A percentile compares a stretch with the other conserved stretches of the same genome.
Conservation (phyloP, 2,329 filamentous ascomycete species). For the Fusarium sp. region DNA sequence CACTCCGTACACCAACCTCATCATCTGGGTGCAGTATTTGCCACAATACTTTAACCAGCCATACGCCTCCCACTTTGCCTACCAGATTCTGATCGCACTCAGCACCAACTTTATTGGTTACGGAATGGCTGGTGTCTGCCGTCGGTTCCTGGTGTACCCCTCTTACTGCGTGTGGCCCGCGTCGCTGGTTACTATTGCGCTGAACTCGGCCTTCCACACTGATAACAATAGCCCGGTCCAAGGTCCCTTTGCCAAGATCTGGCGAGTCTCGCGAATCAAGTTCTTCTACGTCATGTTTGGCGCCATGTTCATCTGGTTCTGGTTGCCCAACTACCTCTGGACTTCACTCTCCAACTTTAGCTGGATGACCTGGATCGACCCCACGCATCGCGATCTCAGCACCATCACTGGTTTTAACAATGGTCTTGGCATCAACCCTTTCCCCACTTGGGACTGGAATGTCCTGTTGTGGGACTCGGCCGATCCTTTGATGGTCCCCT, state of each 20-base stretch:
- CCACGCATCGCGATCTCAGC: constrained; percentile 51
- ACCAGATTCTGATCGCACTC: constrained; percentile 61
- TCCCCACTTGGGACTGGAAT: constrained; percentile 58
- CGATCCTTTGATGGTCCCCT: constrained; percentile 53
- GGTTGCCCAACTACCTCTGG: constrained; percentile 65
- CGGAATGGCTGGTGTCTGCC: constrained; percentile 61
- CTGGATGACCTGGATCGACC: constrained; percentile 66
- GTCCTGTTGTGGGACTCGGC: constrained; percentile 51
- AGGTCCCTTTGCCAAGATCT: constrained; percentile 47
- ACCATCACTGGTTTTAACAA: constrained; percentile 50
- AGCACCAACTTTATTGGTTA: constrained; percentile 67
- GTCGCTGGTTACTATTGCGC: constrained; percentile 60
- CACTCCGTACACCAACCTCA: constrained; percentile 60
- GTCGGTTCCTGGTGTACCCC: constrained; percentile 64
- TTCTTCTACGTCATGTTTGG: constrained; percentile 58
- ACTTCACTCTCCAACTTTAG: constrained; percentile 58
- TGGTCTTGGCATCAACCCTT: constrained; percentile 54
- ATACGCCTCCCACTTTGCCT: constrained; percentile 59
- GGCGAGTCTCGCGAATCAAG: constrained; percentile 55
- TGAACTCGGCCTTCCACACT: constrained; percentile 61
- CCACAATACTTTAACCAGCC: constrained; percentile 62
- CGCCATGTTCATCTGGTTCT: constrained; percentile 64
- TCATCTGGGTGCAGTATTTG: constrained; percentile 61
- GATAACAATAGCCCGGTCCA: constrained; percentile 46
- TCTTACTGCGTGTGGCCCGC: constrained; percentile 65